Evolutionary conservation across 2,329 filamentous ascomycete genomes (phyloP).

Genomic region (Talaromyces verruculosus): DNA sequence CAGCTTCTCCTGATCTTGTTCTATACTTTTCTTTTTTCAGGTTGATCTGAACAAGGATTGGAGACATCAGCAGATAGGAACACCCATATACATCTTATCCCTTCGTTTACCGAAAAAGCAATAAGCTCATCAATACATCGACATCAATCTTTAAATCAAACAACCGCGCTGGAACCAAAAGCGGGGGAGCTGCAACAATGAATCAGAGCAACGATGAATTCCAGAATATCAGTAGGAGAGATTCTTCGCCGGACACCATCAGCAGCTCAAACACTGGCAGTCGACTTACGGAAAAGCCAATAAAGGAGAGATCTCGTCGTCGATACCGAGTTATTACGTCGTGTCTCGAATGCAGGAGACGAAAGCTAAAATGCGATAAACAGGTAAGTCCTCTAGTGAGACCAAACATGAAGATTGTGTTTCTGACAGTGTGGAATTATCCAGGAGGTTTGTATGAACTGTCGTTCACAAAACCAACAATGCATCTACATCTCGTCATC

Average conservation of each 20-base stretch:
- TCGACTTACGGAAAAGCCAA: not conserved
- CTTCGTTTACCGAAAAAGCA: not conserved
- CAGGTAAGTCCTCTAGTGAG: not conserved
- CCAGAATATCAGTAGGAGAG: not conserved
- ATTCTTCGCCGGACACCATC: not conserved
- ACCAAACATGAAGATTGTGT: not conserved
- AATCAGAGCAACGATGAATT: not conserved
- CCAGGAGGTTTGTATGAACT: slow-evolving; percentile 5
- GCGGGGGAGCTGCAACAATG: not conserved
- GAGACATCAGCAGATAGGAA: not conserved
- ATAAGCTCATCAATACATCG: not conserved
- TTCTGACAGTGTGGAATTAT: not conserved
- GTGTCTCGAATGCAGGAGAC: slow-evolving; percentile 6
- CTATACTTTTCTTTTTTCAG: not conserved
- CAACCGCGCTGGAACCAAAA: not conserved
- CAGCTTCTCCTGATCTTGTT: not conserved
- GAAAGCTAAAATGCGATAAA: slow-evolving; percentile 12
- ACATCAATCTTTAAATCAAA: not conserved
- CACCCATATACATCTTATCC: not conserved
- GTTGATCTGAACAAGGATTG: not conserved
- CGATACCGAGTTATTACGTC: slow-evolving; percentile 9
- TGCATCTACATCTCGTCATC: slow-evolving; percentile 10
- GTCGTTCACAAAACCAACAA: slow-evolving; percentile 2
- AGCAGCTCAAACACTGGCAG: not conserved
- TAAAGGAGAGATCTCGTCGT: not conserved